Evolutionary conservation across 148 eudicot genomes (phyloP).

Genomic region (Silene conica): DNA sequence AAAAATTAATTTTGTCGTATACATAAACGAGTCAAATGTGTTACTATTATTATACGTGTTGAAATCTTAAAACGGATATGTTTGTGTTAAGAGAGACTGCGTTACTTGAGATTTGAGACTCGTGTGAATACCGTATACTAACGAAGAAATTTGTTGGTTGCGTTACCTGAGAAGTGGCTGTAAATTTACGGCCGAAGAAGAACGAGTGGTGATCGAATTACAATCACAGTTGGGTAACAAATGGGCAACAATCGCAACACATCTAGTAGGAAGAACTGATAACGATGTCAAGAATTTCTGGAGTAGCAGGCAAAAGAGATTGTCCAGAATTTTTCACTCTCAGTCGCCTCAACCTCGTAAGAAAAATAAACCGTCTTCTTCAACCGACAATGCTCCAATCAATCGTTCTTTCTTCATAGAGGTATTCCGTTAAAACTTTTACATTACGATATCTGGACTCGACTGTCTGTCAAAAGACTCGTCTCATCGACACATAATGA

Average conservation of each 20-base stretch:
- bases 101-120: no score
- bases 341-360: slow-evolving; percentile 10
- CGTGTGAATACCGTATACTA: no score
- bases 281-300: slow-evolving; percentile 91
- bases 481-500: no score
- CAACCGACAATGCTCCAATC: not conserved
- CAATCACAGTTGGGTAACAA: slow-evolving; percentile 68
- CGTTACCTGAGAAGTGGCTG: slow-evolving; percentile 41
- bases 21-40: no score
- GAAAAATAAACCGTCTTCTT: slow-evolving; percentile 10
- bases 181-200: slow-evolving; percentile 78
- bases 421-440: slow-evolving; percentile 1
- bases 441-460: no score
- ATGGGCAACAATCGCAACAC: slow-evolving; percentile 76
- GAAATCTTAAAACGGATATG: no score
- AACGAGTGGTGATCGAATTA: slow-evolving; percentile 63
- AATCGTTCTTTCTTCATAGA: not conserved
- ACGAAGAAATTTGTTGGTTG: not conserved
- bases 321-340: slow-evolving; percentile 47
- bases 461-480: no score
- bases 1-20: no score
- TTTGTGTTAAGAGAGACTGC: no score
- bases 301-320: slow-evolving; percentile 77
- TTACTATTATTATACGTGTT: no score
- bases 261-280: slow-evolving; percentile 69